These are phyloP conservation scores for Talaromyces rugulosus DNA, from an alignment of 2,329 filamentous ascomycete species.

Conservation along the genomic window DNA sequence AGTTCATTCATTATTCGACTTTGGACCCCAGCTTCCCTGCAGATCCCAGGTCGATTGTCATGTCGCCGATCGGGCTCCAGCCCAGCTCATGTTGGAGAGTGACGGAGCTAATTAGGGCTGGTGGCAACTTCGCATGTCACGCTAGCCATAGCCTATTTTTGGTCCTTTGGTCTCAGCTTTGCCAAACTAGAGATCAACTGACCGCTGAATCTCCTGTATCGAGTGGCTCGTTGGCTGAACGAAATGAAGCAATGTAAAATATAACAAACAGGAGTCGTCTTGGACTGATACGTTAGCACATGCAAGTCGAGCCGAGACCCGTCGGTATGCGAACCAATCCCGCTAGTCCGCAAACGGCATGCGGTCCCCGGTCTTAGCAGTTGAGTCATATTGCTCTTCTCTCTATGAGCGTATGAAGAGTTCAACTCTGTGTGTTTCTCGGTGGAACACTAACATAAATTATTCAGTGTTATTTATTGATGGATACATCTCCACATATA, in stretches of 20 bases:
- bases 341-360: background rate
- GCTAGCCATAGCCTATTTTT: slow-evolving; percentile 2
- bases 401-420: too few relatives aligned
- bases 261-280: too few relatives aligned
- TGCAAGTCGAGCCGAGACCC: too few relatives aligned
- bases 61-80: background rate
- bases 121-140: background rate
- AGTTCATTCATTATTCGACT: background rate
- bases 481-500: too few relatives aligned
- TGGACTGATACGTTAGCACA: too few relatives aligned
- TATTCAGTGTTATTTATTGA: too few relatives aligned
- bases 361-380: background rate
- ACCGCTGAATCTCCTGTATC: too few relatives aligned
- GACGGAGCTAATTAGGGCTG: background rate
- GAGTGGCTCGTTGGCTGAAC: too few relatives aligned
- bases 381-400: too few relatives aligned
- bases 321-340: background rate
- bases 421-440: too few relatives aligned
- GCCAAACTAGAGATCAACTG: background rate
- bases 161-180: background rate
- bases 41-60: background rate
- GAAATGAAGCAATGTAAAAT: too few relatives aligned
- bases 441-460: too few relatives aligned
- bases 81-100: background rate
- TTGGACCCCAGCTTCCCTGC: background rate